Evolutionary conservation across 108 stramenopile species (phyloP), one percentile per base, ranked within the genome.

Genomic region (Pseudonitzschia pungens): DNA sequence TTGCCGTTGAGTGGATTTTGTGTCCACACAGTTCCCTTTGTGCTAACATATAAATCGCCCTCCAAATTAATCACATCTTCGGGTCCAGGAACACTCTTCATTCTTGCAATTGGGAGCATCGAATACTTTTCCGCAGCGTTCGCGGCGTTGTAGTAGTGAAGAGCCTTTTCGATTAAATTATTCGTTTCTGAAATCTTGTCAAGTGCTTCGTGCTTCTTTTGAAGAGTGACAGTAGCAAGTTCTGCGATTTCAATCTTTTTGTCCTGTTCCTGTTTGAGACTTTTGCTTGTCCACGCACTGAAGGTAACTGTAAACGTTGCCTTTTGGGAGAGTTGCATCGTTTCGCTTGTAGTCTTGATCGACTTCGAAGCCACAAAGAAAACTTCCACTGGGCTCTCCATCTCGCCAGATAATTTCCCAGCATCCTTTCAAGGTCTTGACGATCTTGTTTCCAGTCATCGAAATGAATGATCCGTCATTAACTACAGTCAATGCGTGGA

Each of bases 391-490:
- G 7, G 77, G 69, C 10, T 72, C 73, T 77, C 81, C 77, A 12
- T 83, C 52, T 28, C 80, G 72, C 89, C 89, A 90, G 41, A 86
- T 67, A 28, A 90, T 76, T 64, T 90, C 89, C 87, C 87, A 90
- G 31, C 75, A 84, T 18, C 83, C 83, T 40, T 87, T 67, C n/a
- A 74, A 51, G 8, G 83, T 48, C 29, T 71, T 64, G 64, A 85
- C 82, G 24, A 3, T 27, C 10, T 80, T 31, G 8, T 65, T 62
- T 21, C 89, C 89, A 0, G 52, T 44, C 40, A 84, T 62, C 40
- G 80, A 80, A 6, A 87, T 62, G 62, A 76, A 86, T 11, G 62
- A 68, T 3, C 85, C 86, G 22, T 74, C 43, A 15, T 81, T 69
- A 16, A 80, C 65, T 1, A 87, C 51, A 51, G 76, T 62, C 53